phyloP scores from a whole-genome alignment of 2,329 filamentous ascomycete genomes.

The Parasarocladium wereldwijsianum region DNA sequence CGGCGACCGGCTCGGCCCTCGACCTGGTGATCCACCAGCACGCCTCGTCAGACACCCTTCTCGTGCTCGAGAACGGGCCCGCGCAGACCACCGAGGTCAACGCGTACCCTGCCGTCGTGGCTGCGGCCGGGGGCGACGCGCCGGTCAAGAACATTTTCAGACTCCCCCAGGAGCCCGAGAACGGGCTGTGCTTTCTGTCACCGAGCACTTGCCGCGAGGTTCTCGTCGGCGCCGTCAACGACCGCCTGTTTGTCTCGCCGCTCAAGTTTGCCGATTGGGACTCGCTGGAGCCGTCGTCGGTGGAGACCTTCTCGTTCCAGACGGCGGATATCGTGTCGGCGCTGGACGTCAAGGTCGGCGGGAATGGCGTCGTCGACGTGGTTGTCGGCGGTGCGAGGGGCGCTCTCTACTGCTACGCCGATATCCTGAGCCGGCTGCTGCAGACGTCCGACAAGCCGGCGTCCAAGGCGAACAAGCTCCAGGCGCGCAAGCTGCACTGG shows the following conservation, averaged over 20 bases:
- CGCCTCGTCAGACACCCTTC: slow-evolving; percentile 26
- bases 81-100: slow-evolving; percentile 21
- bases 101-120: slow-evolving; percentile 26
- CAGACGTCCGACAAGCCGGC: slow-evolving; percentile 21
- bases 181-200: slow-evolving; percentile 26
- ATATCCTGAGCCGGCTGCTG: slow-evolving; percentile 48
- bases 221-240: slow-evolving; percentile 29
- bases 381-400: slow-evolving; percentile 65
- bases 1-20: slow-evolving; percentile 25
- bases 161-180: slow-evolving; percentile 19
- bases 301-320: slow-evolving; percentile 44
- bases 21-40: slow-evolving; percentile 26
- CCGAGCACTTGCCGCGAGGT: slow-evolving; percentile 39
- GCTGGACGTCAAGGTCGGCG: slow-evolving; percentile 40
- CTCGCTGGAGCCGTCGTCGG: slow-evolving; percentile 19
- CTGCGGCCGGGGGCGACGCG: too few species aligned
- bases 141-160: slow-evolving; percentile 21
- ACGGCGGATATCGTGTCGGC: slow-evolving; percentile 50
- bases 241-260: slow-evolving; percentile 21
- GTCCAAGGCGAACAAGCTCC: slow-evolving; percentile 30
- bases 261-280: slow-evolving; percentile 10
- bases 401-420: slow-evolving; percentile 67
- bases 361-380: slow-evolving; percentile 44
- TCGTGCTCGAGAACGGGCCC: slow-evolving; percentile 29
- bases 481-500: slow-evolving; percentile 69